Conservation (phyloP, 495 filamentous ascomycete species). For the Penicillium waksmanii region DNA sequence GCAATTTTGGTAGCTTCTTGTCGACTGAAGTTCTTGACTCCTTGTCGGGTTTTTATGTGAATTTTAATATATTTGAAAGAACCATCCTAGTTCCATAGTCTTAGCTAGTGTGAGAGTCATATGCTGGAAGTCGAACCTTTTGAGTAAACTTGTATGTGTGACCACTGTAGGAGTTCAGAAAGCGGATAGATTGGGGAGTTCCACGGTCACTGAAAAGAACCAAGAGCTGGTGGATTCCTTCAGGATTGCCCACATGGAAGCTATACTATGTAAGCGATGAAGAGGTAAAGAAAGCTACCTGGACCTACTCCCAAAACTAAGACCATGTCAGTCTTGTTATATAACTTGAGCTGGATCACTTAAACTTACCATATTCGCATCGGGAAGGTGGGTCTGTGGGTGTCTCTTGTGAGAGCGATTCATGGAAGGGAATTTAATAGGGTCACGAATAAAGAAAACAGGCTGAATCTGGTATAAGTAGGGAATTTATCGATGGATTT, state of each 20-base stretch:
- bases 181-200: slow-evolving; percentile 60
- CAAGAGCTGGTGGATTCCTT: slow-evolving; percentile 66
- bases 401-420: slow-evolving; percentile 57
- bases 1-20: slow-evolving; percentile 61
- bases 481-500: not conserved
- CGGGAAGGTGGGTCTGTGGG: slow-evolving; percentile 47
- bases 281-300: not conserved
- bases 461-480: slow-evolving; percentile 22
- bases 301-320: slow-evolving; percentile 59
- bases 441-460: slow-evolving; percentile 59
- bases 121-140: slow-evolving; percentile 37
- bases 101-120: not conserved
- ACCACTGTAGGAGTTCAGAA: slow-evolving; percentile 66
- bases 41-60: slow-evolving; percentile 65
- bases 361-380: slow-evolving; percentile 52
- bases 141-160: slow-evolving; percentile 72
- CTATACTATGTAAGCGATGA: slow-evolving; percentile 35
- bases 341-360: too few species aligned
- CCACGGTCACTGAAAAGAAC: slow-evolving; percentile 68
- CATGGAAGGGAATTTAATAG: slow-evolving; percentile 59
- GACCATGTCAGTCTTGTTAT: slow-evolving; percentile 1
- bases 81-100: slow-evolving; percentile 23
- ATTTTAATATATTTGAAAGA: not conserved
- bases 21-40: slow-evolving; percentile 58
- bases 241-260: slow-evolving; percentile 64